Conservation (phyloP, 257 asterid species). For the Penstemon davidsonii region DNA sequence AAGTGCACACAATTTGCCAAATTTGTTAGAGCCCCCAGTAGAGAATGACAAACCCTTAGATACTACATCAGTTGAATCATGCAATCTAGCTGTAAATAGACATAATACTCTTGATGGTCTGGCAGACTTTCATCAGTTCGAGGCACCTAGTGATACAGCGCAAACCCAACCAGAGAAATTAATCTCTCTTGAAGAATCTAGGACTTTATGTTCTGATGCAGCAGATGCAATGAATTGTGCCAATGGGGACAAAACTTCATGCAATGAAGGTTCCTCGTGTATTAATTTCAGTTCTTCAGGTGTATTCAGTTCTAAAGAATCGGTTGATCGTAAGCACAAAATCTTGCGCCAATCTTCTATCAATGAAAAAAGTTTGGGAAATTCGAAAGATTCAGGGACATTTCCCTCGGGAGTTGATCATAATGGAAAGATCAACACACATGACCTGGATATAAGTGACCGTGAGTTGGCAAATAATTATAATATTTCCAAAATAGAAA, state of each 20-base stretch:
- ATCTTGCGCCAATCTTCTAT: slow-evolving; percentile 35
- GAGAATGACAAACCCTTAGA: slow-evolving; percentile 22
- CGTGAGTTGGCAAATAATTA: slow-evolving; percentile 30
- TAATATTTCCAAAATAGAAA: slow-evolving; percentile 29
- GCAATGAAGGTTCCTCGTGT: slow-evolving; percentile 31
- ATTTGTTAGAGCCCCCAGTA: slow-evolving; percentile 22
- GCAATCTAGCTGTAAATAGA: slow-evolving; percentile 32
- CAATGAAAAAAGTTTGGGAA: slow-evolving; percentile 42
- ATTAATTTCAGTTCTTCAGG: slow-evolving; percentile 38
- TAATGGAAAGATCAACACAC: slow-evolving; percentile 32
- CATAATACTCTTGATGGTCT: slow-evolving; percentile 29
- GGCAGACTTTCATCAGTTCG: slow-evolving; percentile 30
- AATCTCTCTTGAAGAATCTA: slow-evolving; percentile 34
- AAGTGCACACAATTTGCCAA: slow-evolving; percentile 20
- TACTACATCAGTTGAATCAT: slow-evolving; percentile 31
- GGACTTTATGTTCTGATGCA: slow-evolving; percentile 45
- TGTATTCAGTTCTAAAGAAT: slow-evolving; percentile 29
- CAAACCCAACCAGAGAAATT: slow-evolving; percentile 35
- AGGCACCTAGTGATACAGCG: slow-evolving; percentile 23
- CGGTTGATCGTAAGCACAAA: slow-evolving; percentile 22
- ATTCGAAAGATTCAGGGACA: slow-evolving; percentile 29
- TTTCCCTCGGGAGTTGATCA: slow-evolving; percentile 33
- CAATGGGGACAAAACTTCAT: slow-evolving; percentile 31
- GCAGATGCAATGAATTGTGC: slow-evolving; percentile 32
- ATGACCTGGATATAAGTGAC: slow-evolving; percentile 26